phyloP scores from a whole-genome alignment of 441 rosid species.

The Melastoma candidum region DNA sequence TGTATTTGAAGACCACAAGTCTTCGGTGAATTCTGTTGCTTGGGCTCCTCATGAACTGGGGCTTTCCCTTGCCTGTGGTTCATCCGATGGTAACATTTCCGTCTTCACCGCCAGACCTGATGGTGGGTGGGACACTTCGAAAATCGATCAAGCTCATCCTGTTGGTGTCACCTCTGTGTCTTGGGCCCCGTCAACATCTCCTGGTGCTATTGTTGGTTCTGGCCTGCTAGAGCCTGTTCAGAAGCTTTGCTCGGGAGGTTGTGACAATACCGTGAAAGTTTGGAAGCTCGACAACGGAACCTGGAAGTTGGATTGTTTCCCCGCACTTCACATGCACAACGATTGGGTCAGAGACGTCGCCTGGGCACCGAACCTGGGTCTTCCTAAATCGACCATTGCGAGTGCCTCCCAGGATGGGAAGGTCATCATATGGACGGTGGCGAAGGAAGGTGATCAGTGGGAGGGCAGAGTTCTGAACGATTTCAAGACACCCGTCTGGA shows the following conservation, averaged over 20 bases:
- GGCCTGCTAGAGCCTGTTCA: constrained; percentile 34
- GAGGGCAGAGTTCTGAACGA: constrained; percentile 65
- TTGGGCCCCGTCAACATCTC: constrained; percentile 39
- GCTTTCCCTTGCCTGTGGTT: constrained; percentile 40
- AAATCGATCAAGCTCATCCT: constrained; percentile 44
- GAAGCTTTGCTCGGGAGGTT: constrained; percentile 58
- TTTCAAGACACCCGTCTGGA: constrained; percentile 73
- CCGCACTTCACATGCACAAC: constrained; percentile 58
- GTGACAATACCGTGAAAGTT: constrained; percentile 67
- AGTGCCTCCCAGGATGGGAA: constrained; percentile 77
- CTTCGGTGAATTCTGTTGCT: constrained; percentile 36
- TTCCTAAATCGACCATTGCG: constrained; percentile 81
- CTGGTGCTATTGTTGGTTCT: constrained; percentile 37
- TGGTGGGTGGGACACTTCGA: constrained; percentile 35
- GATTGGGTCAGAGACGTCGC: constrained; percentile 78
- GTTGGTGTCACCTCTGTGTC: constrained; percentile 44
- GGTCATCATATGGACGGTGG: constrained; percentile 71
- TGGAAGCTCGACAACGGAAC: constrained; percentile 58
- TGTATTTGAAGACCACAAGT: constrained; percentile 37
- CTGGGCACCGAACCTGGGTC: constrained; percentile 84
- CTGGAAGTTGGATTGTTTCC: constrained; percentile 75
- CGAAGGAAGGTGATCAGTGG: constrained; percentile 76
- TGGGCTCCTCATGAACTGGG: constrained; percentile 50
- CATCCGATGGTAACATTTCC: constrained; percentile 45
- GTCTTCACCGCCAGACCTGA: constrained; percentile 36